Evolutionary conservation across 495 filamentous ascomycete species (phyloP), one percentile per base, ranked within the genome.

Genomic region (Aspergillus heteromorphus): DNA sequence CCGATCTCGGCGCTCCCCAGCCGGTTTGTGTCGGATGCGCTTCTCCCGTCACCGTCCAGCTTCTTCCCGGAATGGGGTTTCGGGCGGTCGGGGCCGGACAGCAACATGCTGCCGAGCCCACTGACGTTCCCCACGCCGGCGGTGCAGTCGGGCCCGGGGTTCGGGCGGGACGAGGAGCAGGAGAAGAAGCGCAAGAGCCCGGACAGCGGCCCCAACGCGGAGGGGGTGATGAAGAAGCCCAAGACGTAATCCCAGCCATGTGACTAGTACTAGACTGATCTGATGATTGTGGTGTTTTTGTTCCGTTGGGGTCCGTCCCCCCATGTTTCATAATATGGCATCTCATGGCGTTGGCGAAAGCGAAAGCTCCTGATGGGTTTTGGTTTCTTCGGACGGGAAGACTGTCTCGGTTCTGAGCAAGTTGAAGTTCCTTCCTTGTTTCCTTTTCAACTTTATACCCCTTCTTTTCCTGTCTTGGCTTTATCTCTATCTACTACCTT

Each of bases 1-100:
- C 93, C 93, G 0, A 92, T 96, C n/a, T 97, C 92, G n/a, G 92
- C 93, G 2, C 77, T 98, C 7, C 93, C 93, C 2, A 93, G 88
- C 45, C 82, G 92, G 20, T 97, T 97, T 67, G 84, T 96, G 41
- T 86, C 84, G 23, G 86, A 89, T 59, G 87, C 87, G 7, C 82
- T 95, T 27, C 78, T 97, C 18, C 92, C 93, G 1, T 91, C 87
- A 40, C 93, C 93, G 2, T 90, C 84, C 50, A 87, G 81, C 55
- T 97, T 97, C 71, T 97, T 95, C 68, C 84, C 89, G 0, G 92
- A 96, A 57, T 97, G 92, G 93, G 83, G 85, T 52, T 83, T 85
- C 66, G 78, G 81, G 70, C 81, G 74, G 56, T 71, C 71, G 4
- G 82, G 82, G 6, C 81, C 73, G 40, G 87, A 90, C 53, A 85